Evolutionary conservation across 1,284 basidiomycete species (phyloP).

Genomic region (Ganoderma lucidum): DNA sequence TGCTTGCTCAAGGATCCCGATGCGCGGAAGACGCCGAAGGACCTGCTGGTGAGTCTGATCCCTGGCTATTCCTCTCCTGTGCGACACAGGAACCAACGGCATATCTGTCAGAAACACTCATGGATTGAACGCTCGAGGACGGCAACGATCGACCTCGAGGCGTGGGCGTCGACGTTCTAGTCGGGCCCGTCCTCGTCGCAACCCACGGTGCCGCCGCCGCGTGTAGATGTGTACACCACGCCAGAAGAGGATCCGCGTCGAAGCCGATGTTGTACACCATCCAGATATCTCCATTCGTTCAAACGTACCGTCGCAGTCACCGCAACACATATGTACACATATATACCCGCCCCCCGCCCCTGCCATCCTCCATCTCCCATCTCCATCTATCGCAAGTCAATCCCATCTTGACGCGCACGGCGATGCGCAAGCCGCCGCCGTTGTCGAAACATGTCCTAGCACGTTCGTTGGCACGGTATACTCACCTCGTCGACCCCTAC

Average conservation of each 20-base stretch:
- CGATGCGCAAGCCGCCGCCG: constrained; percentile 24
- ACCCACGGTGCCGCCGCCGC: constrained; percentile 14
- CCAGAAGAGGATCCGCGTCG: constrained; percentile 8
- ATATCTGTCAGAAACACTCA: constrained; percentile 54
- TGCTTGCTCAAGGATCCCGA: constrained; percentile 89
- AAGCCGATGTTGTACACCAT: constrained; percentile 21
- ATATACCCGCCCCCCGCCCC: constrained; percentile 26
- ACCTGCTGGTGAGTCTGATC: constrained; percentile 69
- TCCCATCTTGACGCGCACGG: constrained; percentile 14
- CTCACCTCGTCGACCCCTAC: constrained; percentile 10
- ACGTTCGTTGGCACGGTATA: constrained; percentile 20
- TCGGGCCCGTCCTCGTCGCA: constrained; percentile 5
- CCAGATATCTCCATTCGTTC: constrained; percentile 2
- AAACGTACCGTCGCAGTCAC: constrained; percentile 1
- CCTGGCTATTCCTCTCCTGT: constrained; percentile 4
- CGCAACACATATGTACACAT: constrained; percentile 25
- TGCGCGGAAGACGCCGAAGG: constrained; percentile 80
- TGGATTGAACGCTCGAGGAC: constrained; percentile 63
- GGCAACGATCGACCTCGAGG: constrained; percentile 64
- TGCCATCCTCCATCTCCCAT: constrained; percentile 14
- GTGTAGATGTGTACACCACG: constrained; percentile 20
- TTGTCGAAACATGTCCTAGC: constrained; percentile 18
- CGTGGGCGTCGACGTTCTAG: constrained; percentile 69
- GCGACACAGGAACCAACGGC: constrained; percentile 14
- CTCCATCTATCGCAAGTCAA: constrained; percentile 6